Evolutionary conservation across 2,329 filamentous ascomycete genomes (phyloP), one percentile per base, ranked within the genome.

Genomic region (Alternaria consortialis): DNA sequence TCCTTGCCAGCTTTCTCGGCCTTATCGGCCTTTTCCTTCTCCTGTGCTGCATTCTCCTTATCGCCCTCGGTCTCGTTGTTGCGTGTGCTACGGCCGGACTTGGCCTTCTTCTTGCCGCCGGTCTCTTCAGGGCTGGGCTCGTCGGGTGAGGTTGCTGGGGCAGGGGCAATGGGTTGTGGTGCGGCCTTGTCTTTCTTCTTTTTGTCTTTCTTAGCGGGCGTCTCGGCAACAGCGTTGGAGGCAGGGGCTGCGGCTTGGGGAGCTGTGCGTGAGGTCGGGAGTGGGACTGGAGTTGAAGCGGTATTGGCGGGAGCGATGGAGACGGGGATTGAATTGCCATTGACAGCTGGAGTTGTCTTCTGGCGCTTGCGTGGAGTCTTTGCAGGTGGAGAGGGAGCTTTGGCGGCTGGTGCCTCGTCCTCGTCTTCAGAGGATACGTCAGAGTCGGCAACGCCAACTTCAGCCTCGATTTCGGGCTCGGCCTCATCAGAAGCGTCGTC

Each of bases 331-430:
- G 63, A 47, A 29, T 66, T 60, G 44, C 70, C 73, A 48, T 74
- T 76, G 52, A 69, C 66, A 12, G 67, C 65, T 27, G 70, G 55
- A 25, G 71, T 67, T 2, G 72, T 72, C 69, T 76, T 78, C 66
- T 78, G 80, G 70, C 75, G 75, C 70, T 82, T 82, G 68, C 75
- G 65, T 37, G 75, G 72, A 9, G 73, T 74, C 65, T 77, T 79
- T 61, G 71, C 67, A 20, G 76, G 71, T 8, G 77, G 77, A 13
- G 78, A 75, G 58, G 76, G 60, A 54, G 77, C 69, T 70, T 79
- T 74, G 58, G 67, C 76, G 4, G 39, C 39, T 42, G 77, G 68
- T 8, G 68, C 64, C 34, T 75, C 70, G 5, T 78, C 77, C 17
- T 75, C 74, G 20, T 75, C 76, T 20, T 73, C 70, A 5, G 68